A percentile compares a stretch with the other conserved stretches of the same genome.
Evolutionary conservation across 208 protist genomes (phyloP).

Genomic region (Acanthamoeba royreba): DNA sequence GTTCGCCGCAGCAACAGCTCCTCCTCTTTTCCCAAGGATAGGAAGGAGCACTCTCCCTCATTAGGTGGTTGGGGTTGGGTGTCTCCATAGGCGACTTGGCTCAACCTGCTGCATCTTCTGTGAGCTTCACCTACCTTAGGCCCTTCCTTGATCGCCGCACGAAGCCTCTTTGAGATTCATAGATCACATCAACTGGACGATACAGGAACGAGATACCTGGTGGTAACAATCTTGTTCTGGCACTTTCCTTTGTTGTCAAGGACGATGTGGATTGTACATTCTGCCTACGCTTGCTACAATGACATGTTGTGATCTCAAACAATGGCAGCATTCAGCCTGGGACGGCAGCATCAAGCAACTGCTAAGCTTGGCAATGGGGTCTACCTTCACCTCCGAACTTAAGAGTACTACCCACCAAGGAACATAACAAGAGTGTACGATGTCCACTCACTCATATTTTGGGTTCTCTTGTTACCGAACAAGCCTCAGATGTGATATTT

Average conservation of each 20-base stretch:
- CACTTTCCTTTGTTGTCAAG: conserved; percentile 10
- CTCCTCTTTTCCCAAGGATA: no score
- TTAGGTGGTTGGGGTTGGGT: no score
- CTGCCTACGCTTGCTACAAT: no score
- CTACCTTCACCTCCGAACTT: neutral
- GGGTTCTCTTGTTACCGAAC: neutral
- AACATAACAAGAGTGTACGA: neutral
- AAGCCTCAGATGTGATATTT: no score
- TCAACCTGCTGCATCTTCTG: neutral
- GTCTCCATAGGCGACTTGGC: neutral
- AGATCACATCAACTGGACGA: no score
- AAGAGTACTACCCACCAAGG: neutral
- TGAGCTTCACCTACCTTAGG: neutral
- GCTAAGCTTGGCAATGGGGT: neutral
- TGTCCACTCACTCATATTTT: no score
- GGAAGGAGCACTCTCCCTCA: no score
- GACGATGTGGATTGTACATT: neutral
- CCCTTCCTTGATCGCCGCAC: no score
- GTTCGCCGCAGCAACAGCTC: no score
- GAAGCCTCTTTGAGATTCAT: no score
- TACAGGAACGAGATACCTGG: neutral
- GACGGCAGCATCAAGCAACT: conserved; percentile 24
- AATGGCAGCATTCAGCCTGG: conserved; percentile 39
- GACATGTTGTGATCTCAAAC: neutral
- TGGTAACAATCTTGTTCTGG: neutral